Conservation (phyloP, 1,284 basidiomycete genomes). For the Omphalotus olearius region DNA sequence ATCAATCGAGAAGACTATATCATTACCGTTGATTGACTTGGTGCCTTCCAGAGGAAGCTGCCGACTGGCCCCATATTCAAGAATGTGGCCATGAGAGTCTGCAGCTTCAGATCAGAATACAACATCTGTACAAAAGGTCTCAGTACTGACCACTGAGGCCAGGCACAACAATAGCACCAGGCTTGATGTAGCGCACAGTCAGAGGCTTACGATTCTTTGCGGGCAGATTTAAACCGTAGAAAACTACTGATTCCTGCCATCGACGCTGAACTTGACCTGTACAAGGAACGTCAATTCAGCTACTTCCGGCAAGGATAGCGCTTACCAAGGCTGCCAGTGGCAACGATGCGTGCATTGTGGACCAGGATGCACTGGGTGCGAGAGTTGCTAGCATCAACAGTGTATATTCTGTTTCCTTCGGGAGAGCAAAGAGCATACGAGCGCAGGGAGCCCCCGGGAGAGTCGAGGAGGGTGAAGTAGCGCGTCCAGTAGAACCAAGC, state of each 20-base stretch:
- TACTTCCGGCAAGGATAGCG: constrained; percentile 9
- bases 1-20: constrained; percentile 3
- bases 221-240: constrained; percentile 5
- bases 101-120: constrained; percentile 14
- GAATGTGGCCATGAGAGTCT: constrained; percentile 82
- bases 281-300: not conserved
- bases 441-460: not conserved
- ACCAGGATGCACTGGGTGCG: constrained; percentile 59
- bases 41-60: constrained; percentile 66
- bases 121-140: not conserved
- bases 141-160: constrained; percentile 56
- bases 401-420: constrained; percentile 49
- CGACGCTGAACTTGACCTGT: constrained; percentile 41
- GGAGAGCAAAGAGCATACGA: constrained; percentile 59
- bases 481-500: not conserved
- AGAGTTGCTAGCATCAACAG: constrained; percentile 48
- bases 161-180: constrained; percentile 58
- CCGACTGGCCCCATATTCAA: constrained; percentile 69
- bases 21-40: constrained; percentile 49
- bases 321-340: constrained; percentile 54
- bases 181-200: constrained; percentile 44
- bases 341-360: constrained; percentile 41
- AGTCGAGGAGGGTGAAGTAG: not conserved
- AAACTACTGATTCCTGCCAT: constrained; percentile 26
- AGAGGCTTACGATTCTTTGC: constrained; percentile 22